Evolutionary conservation across 495 filamentous ascomycete genomes (phyloP), one percentile per base, ranked within the genome.

Genomic region (Immersiella caudata): DNA sequence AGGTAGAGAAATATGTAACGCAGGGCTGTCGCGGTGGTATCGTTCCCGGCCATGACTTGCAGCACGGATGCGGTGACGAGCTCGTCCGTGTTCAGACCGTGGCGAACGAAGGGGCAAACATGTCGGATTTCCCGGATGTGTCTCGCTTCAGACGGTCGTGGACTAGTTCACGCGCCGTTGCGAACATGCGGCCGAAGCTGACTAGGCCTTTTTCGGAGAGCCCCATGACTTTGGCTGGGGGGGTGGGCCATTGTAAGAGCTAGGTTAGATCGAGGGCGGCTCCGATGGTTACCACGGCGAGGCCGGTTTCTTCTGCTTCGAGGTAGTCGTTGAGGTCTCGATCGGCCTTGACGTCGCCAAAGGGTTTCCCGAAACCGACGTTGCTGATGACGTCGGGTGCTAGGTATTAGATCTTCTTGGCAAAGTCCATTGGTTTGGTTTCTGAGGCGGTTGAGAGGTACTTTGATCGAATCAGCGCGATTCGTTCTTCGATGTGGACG

Each of bases 21-120:
- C 69, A 89, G 82, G 21, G 86, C 79, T 6, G 87, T 87, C 0
- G 85, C 86, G 0, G 86, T 87, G 5, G 88, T 88, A 66, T 90
- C 88, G 18, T 82, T 81, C 11, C 87, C 87, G 0, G 67, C 75
- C 9, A 68, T 70, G 70, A 79, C 70, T 62, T 78, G 75, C 4
- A 77, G 75, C 77, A 81, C 16, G 67, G 74, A 11, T 71, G 75
- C 57, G 12, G 73, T 72, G 63, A 79, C 74, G 11, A 75, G 71
- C 67, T 84, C 72, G 35, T 73, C 71, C 62, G 75, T 73, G 4
- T 70, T 74, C 14, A 84, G 73, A 29, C 80, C 82, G 56, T 79
- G 72, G 29, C 57, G 25, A 9, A 80, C 58, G 67, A 83, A 84
- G 7, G 79, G 79, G 76, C 72, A 8, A 81, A 66, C 78, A 81